phyloP scores from a whole-genome alignment of 345 rosid genomes.

The Murraya paniculata region DNA sequence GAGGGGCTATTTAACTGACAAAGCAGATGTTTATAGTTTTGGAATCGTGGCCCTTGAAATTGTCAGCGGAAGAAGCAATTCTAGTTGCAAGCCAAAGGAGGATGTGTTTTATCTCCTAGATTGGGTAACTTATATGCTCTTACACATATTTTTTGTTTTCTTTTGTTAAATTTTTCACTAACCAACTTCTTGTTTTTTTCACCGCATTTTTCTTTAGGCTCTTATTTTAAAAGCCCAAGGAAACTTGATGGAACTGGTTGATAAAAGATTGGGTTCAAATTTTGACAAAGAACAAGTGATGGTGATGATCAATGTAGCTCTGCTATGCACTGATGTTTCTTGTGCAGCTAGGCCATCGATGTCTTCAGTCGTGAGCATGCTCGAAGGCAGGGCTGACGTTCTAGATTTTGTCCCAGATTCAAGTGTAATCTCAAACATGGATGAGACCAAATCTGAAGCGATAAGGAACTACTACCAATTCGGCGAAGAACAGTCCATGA shows the following conservation, averaged over 20 bases:
- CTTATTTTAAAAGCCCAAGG: slow-evolving; percentile 38
- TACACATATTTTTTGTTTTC: no score
- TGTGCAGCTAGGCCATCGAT: slow-evolving; percentile 44
- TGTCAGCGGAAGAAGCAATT: slow-evolving; percentile 28
- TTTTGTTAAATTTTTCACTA: neutral
- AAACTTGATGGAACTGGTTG: slow-evolving; percentile 35
- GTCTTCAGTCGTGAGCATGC: slow-evolving; percentile 60
- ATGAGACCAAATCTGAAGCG: slow-evolving; percentile 12
- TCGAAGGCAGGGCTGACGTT: slow-evolving; percentile 42
- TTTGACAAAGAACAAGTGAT: slow-evolving; percentile 43
- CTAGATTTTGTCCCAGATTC: slow-evolving; percentile 11
- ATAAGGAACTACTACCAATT: slow-evolving; percentile 22
- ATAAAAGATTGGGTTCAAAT: slow-evolving; percentile 38
- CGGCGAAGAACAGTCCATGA: neutral
- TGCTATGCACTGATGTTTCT: slow-evolving; percentile 39
- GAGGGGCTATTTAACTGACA: slow-evolving; percentile 32
- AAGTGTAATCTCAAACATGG: neutral
- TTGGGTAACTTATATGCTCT: slow-evolving; percentile 19
- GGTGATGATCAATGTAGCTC: slow-evolving; percentile 44
- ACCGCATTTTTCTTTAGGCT: slow-evolving; percentile 24
- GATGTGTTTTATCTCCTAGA: slow-evolving; percentile 24
- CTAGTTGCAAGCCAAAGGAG: neutral
- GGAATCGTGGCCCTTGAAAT: slow-evolving; percentile 39
- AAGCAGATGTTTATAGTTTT: slow-evolving; percentile 41
- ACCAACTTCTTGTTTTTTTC: neutral